These are phyloP conservation scores for Backusella parvicylindrica DNA, from an alignment of 192 early-diverging fungal genomes.

Conservation along the genomic window DNA sequence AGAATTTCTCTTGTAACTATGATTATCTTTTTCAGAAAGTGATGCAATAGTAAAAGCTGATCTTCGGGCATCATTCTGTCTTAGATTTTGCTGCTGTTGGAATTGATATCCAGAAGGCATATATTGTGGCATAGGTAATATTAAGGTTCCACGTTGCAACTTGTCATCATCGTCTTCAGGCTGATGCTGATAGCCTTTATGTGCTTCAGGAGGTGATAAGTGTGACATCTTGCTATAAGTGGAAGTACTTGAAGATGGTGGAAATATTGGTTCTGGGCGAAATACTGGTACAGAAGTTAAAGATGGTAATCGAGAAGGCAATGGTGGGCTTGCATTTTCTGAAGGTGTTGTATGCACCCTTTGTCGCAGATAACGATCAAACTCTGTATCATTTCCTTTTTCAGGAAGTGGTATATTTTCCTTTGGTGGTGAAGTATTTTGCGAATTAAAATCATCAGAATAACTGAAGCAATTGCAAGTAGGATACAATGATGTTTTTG, in stretches of 20 bases:
- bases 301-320: not conserved
- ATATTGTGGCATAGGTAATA: not conserved
- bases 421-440: not conserved
- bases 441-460: not conserved
- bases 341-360: conserved; percentile 4
- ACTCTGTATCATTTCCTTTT: conserved; percentile 16
- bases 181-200: not conserved
- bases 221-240: not conserved
- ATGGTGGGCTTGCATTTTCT: not conserved
- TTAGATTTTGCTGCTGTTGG: not conserved
- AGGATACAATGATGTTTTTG: not conserved
- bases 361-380: conserved; percentile 17
- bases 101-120: not conserved
- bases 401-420: not conserved
- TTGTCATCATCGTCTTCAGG: not conserved
- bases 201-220: not conserved
- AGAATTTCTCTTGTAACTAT: not conserved
- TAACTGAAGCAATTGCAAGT: conserved; percentile 10
- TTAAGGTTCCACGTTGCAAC: not conserved
- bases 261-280: conserved; percentile 9
- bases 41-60: conserved; percentile 7
- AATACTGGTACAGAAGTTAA: not conserved
- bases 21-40: not conserved
- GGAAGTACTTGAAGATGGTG: not conserved
- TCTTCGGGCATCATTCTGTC: not conserved